A percentile compares a stretch with the other conserved stretches of the same genome.
These are phyloP conservation scores for Cucurbita maxima DNA, from an alignment of 306 rosid species.

Conservation along the genomic window DNA sequence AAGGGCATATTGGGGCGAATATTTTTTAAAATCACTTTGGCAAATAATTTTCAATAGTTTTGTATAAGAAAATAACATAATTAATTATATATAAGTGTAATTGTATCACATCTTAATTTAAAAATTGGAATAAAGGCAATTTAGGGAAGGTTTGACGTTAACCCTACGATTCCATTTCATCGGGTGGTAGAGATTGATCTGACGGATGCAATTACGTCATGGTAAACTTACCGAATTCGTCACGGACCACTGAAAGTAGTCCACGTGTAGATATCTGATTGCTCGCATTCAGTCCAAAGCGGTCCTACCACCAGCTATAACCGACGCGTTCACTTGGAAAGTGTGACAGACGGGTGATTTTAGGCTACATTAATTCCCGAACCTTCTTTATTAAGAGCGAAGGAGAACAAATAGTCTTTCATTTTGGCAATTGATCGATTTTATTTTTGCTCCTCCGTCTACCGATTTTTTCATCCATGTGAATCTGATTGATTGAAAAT, in stretches of 20 bases:
- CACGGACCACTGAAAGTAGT: neutral
- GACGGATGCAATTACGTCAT: constrained; percentile 5
- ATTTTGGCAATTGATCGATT: neutral
- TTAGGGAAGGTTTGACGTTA: neutral
- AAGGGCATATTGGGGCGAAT: too few relatives aligned
- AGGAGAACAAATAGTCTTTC: neutral
- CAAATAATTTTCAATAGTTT: too few relatives aligned
- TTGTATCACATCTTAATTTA: too few relatives aligned
- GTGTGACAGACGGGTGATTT: neutral
- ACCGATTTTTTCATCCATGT: neutral
- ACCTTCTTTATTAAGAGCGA: neutral
- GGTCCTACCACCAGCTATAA: neutral
- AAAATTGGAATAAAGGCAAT: too few relatives aligned
- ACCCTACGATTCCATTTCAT: neutral
- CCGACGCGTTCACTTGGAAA: neutral
- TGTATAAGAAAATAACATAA: too few relatives aligned
- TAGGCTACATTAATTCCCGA: neutral
- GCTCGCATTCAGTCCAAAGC: neutral
- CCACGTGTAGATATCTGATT: neutral
- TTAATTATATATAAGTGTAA: too few relatives aligned
- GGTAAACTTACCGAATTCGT: neutral
- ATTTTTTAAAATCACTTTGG: too few relatives aligned
- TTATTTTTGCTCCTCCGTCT: neutral
- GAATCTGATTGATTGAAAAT: neutral
- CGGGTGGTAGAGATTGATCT: neutral